Conservation (phyloP, 2,329 filamentous ascomycete genomes). For the Fusarium albosuccineum region DNA sequence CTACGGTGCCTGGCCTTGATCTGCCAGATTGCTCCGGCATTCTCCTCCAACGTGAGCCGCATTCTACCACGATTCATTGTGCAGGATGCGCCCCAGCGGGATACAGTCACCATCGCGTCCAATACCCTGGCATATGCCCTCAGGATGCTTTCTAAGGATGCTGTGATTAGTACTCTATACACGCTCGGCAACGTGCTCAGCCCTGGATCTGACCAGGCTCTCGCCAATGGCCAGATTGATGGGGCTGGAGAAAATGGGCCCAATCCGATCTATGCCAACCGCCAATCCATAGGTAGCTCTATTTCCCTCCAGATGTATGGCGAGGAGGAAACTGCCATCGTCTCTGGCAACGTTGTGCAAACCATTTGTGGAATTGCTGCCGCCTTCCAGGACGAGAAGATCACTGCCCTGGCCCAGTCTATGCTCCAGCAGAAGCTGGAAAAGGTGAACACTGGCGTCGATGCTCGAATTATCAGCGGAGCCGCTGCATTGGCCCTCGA, state of each 20-base stretch:
- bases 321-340: constrained; percentile 82
- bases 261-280: constrained; percentile 63
- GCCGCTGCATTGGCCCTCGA: constrained; percentile 82
- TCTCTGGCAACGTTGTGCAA: constrained; percentile 92
- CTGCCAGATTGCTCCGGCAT: constrained; percentile 78
- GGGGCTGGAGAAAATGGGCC: constrained; percentile 54
- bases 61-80: constrained; percentile 89
- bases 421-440: constrained; percentile 97
- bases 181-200: constrained; percentile 96
- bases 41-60: constrained; percentile 81
- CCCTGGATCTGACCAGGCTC: constrained; percentile 70
- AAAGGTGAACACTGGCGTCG: constrained; percentile 83
- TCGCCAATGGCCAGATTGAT: constrained; percentile 65
- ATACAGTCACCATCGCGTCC: constrained; percentile 82
- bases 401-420: constrained; percentile 90
- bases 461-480: constrained; percentile 87
- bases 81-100: constrained; percentile 78
- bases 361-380: constrained; percentile 92
- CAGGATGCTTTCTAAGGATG: constrained; percentile 87
- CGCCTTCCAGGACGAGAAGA: constrained; percentile 87
- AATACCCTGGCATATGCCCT: constrained; percentile 86
- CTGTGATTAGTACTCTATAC: constrained; percentile 94
- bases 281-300: constrained; percentile 77
- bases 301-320: constrained; percentile 82
- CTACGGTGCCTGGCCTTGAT: constrained; percentile 86